A percentile compares a stretch with the other conserved stretches of the same genome.
Evolutionary conservation across 371 early-diverging fungal genomes (phyloP).

Genomic region (Circinella minor): DNA sequence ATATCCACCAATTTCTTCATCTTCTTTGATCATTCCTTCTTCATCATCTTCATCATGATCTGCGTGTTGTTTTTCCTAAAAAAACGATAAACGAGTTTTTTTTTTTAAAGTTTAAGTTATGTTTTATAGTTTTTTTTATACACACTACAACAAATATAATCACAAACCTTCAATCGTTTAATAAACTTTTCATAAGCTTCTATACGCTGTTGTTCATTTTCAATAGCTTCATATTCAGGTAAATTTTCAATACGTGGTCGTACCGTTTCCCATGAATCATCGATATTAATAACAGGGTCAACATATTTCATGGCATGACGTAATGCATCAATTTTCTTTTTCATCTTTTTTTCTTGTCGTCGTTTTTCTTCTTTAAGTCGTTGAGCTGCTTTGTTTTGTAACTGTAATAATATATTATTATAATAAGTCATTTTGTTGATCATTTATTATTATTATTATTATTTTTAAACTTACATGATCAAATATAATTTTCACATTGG

Average conservation of each 20-base stretch:
- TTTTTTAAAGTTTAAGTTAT: not conserved
- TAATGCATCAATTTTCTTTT: conserved; percentile 78
- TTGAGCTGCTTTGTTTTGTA: conserved; percentile 61
- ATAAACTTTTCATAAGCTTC: conserved; percentile 80
- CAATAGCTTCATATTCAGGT: conserved; percentile 68
- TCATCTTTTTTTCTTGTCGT: conserved; percentile 68
- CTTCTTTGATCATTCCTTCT: conserved; percentile 33
- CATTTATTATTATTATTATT: no score
- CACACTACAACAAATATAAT: not conserved
- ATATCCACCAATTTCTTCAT: conserved; percentile 18
- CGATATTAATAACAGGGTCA: conserved; percentile 60
- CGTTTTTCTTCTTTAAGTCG: conserved; percentile 76
- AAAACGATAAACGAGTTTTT: not conserved
- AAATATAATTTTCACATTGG: conserved; percentile 44
- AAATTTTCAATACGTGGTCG: conserved; percentile 56
- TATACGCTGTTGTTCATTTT: conserved; percentile 64
- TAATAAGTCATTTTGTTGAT: no score
- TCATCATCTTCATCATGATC: conserved; percentile 33
- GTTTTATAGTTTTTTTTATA: not conserved
- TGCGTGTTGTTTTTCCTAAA: conserved; percentile 22
- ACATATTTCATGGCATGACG: conserved; percentile 72
- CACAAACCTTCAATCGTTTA: conserved; percentile 64
- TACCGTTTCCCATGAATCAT: conserved; percentile 75
- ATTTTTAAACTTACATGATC: conserved; percentile 23
- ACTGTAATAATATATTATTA: conserved; percentile 13